Conservation (phyloP, 2,329 filamentous ascomycete genomes). For the Colletotrichum costaricense region DNA sequence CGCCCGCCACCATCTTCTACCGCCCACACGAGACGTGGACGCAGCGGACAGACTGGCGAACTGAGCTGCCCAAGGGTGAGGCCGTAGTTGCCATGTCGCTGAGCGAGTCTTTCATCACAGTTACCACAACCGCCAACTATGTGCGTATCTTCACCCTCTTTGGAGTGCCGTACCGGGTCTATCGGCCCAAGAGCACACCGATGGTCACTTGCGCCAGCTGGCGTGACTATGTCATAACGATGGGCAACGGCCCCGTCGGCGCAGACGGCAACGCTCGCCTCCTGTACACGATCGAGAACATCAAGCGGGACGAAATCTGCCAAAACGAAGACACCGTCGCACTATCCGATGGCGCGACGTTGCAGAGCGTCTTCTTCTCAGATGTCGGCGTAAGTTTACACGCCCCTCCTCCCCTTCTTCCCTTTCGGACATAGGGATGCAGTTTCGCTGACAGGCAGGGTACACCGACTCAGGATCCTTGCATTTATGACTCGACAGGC, state of each 20-base stretch:
- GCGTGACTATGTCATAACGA: constrained; percentile 95
- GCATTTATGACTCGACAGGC: constrained; percentile 94
- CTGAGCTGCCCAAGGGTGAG: constrained; percentile 87
- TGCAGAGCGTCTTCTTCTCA: constrained; percentile 91
- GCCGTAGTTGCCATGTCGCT: constrained; percentile 88
- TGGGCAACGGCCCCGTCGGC: constrained; percentile 90
- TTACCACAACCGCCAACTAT: constrained; percentile 87
- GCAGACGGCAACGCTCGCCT: constrained; percentile 82
- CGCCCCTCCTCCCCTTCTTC: not conserved
- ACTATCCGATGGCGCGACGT: constrained; percentile 76
- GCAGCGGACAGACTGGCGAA: constrained; percentile 88
- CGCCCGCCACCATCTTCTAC: constrained; percentile 89
- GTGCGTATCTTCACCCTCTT: constrained; percentile 94
- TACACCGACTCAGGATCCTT: constrained; percentile 75
- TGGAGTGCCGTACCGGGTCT: constrained; percentile 88
- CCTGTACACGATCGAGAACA: constrained; percentile 92
- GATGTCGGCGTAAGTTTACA: constrained; percentile 78
- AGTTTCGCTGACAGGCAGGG: constrained; percentile 19
- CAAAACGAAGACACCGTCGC: constrained; percentile 95
- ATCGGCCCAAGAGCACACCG: constrained; percentile 89
- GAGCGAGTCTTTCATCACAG: constrained; percentile 90
- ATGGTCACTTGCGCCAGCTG: constrained; percentile 94
- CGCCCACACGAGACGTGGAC: constrained; percentile 98
- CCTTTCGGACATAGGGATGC: not conserved
- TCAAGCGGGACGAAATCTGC: constrained; percentile 92